phyloP scores from a whole-genome alignment of 441 rosid species.

The Raphanus hybrid region DNA sequence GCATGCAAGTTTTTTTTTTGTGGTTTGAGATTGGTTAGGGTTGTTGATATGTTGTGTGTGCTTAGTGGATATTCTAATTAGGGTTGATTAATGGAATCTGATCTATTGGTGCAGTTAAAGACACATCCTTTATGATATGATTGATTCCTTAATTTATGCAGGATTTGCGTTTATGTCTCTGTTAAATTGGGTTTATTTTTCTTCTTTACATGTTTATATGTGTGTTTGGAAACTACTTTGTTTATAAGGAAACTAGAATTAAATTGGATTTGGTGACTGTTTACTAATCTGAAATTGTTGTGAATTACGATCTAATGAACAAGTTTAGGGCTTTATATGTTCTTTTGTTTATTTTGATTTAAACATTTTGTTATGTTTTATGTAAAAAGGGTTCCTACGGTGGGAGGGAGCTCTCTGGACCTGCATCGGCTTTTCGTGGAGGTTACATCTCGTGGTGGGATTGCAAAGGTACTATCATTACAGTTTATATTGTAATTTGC shows the following conservation, averaged over 20 bases:
- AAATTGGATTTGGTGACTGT: constrained; percentile 22
- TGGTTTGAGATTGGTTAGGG: constrained; percentile 3
- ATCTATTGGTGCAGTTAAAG: constrained; percentile 19
- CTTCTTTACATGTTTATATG: neutral
- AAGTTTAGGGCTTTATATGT: neutral
- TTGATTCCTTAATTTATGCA: constrained; percentile 17
- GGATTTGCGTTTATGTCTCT: constrained; percentile 14
- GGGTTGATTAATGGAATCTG: constrained; percentile 26
- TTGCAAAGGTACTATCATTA: too few relatives aligned
- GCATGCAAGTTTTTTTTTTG: neutral
- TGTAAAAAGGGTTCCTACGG: constrained; percentile 71
- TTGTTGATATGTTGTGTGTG: constrained; percentile 20
- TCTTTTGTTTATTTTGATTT: constrained; percentile 2
- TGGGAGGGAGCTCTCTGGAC: constrained; percentile 82
- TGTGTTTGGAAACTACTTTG: constrained; percentile 7
- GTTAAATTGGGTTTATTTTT: constrained; percentile 14
- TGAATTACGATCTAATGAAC: constrained; percentile 8
- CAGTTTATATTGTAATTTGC: neutral
- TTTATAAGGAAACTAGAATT: constrained; percentile 7
- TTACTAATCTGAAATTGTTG: constrained; percentile 23
- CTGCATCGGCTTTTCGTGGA: constrained; percentile 82
- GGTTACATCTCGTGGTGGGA: constrained; percentile 92
- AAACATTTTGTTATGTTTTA: constrained; percentile 23
- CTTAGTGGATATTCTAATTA: constrained; percentile 7
- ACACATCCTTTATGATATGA: constrained; percentile 9